Base-by-base conservation (phyloP, 2,329 filamentous ascomycete genomes). In the Septoria linicola region DNA sequence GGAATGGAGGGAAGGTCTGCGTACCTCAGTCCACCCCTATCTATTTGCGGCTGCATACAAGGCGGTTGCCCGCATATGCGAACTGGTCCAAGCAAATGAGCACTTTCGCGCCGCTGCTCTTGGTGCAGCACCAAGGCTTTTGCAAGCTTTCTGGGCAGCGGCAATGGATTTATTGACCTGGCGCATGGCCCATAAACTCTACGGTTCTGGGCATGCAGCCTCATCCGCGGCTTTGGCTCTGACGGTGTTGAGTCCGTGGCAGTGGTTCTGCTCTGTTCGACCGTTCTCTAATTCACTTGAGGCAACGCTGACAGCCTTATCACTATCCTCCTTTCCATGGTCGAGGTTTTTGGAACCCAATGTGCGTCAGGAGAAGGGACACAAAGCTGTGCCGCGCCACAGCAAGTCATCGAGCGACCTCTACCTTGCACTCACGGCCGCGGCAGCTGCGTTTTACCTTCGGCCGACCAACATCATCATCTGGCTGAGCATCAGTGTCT, bases 211-310 rank as follows among this genome's bases (percentile, higher is more conserved):
- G 47, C 85, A 79, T 66, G 76, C 78, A 61, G 77, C 80, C 39
- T 79, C 88, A 39, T 85, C 81, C 75, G 82, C 85, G 58, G 80
- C 87, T 61, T 75, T 95, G 39, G 78, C 80, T 52, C 78, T 93
- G 71, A 84, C 83, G 2, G 70, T 87, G 36, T 74, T 84, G 63
- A 95, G 84, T 70, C 89, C 93, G 5, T 99, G 93, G 90, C 89
- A 96, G 69, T 97, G 89, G 88, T 97, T 93, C 71, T 93, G 87
- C 72, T 93, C 90, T 1, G 92, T 90, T 0, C 81, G 93, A 40
- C 96, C 93, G 1, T 86, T 99, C 65, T 96, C 92, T 48, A 99
- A 99, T 72, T 93, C 85, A 45, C 75, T 97, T 3, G 93, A 99
- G 75, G 89, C 87, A n/a, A 88, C 87, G 0, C 73, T 99, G 60